Conservation (phyloP, 495 filamentous ascomycete genomes). For the Xylaria scruposa region DNA sequence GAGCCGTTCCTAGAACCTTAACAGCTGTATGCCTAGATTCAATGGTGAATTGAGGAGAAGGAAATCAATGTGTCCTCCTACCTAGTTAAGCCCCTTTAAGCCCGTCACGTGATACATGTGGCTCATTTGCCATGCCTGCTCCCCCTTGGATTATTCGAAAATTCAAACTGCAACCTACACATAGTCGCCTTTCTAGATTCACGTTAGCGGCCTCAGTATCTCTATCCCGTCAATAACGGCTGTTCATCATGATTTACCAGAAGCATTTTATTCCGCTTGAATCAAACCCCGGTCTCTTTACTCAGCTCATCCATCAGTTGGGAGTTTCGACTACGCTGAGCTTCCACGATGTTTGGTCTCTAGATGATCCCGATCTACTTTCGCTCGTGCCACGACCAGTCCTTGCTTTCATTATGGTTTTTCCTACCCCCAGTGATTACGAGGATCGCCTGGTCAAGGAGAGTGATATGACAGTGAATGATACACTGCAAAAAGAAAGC, state of each 20-base stretch:
- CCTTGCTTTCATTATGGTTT: constrained; percentile 73
- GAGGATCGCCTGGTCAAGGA: constrained; percentile 57
- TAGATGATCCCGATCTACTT: constrained; percentile 71
- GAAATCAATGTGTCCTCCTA: background rate
- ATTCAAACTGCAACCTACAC: too few species aligned
- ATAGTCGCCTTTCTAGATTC: background rate
- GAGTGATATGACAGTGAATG: constrained; percentile 50
- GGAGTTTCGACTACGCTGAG: constrained; percentile 63
- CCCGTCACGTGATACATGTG: background rate
- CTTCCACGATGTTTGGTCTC: constrained; percentile 76
- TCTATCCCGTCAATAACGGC: background rate
- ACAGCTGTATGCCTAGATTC: background rate
- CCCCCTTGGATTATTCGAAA: background rate
- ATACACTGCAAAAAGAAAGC: constrained; percentile 41
- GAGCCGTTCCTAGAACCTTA: background rate
- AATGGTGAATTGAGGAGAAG: too few species aligned
- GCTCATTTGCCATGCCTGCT: background rate
- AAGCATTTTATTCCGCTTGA: constrained; percentile 48
- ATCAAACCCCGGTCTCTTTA: constrained; percentile 51
- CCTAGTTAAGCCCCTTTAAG: background rate
- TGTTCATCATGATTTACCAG: constrained; percentile 14
- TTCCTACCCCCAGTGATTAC: constrained; percentile 65
- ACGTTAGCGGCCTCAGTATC: background rate
- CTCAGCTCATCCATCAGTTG: constrained; percentile 61
- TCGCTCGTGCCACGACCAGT: constrained; percentile 72